A percentile compares a stretch with the other conserved stretches of the same genome.
These are phyloP conservation scores for Phoma sp. DNA, from an alignment of 2,329 filamentous ascomycete species.

Conservation along the genomic window DNA sequence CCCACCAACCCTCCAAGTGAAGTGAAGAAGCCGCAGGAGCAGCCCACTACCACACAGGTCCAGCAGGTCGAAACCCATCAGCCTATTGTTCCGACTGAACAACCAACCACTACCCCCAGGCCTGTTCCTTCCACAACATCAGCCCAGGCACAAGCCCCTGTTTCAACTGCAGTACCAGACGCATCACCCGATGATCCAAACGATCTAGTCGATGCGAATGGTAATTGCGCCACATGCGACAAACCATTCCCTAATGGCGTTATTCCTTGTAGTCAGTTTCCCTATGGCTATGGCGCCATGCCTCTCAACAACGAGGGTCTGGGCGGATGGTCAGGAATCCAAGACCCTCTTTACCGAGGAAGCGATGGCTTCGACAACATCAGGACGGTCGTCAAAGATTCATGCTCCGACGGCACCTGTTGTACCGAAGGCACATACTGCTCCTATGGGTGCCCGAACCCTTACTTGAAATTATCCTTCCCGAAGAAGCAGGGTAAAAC, in stretches of 20 bases:
- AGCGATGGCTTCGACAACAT: conserved; percentile 60
- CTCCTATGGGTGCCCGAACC: conserved; percentile 90
- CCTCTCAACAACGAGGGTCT: conserved; percentile 70
- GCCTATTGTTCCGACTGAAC: background rate
- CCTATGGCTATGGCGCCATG: conserved; percentile 79
- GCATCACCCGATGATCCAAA: conserved; percentile 21
- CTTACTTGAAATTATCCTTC: conserved; percentile 94
- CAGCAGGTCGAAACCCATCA: conserved; percentile 1
- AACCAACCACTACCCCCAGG: conserved; percentile 13
- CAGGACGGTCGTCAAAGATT: conserved; percentile 68
- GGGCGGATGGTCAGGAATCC: conserved; percentile 80
- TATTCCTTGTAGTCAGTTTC: conserved; percentile 75
- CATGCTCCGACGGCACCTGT: conserved; percentile 59
- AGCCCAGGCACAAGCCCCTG: conserved; percentile 15
- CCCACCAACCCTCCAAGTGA: conserved; percentile 25
- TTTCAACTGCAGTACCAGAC: conserved; percentile 13
- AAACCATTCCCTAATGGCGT: conserved; percentile 76
- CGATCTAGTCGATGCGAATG: conserved; percentile 29
- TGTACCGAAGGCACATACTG: conserved; percentile 74
- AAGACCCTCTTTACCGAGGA: conserved; percentile 55
- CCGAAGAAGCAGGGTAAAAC: conserved; percentile 76
- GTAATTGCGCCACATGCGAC: conserved; percentile 59
- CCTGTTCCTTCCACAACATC: conserved; percentile 37
- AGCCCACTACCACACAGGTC: conserved; percentile 6
- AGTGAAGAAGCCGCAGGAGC: conserved; percentile 2